Evolutionary conservation across 73 alveolate species (phyloP).

Genomic region (Tetrahymena elliotti): DNA sequence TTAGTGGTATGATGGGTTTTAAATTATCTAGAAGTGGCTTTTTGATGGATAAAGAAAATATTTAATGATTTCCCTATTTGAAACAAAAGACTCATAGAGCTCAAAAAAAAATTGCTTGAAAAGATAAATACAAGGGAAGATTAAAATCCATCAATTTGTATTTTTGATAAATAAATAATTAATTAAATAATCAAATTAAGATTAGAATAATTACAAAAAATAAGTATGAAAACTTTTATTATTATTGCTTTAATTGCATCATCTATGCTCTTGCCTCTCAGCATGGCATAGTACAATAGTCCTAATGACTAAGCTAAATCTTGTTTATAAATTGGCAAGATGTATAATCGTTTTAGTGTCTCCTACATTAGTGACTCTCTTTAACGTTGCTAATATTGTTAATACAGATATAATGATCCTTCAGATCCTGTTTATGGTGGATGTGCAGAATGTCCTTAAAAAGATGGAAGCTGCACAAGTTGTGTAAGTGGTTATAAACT

Average conservation of each 20-base stretch:
- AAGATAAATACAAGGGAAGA: neutral
- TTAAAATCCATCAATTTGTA: neutral
- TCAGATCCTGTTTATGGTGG: neutral
- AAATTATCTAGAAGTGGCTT: too few species aligned
- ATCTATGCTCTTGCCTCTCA: neutral
- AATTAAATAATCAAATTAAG: neutral
- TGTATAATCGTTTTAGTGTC: neutral
- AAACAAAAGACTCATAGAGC: too few species aligned
- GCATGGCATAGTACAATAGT: neutral
- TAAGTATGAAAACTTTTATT: neutral
- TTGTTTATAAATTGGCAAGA: neutral
- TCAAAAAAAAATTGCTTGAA: neutral
- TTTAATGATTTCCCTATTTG: too few species aligned
- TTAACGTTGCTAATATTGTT: neutral
- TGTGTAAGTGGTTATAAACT: neutral
- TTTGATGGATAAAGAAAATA: too few species aligned
- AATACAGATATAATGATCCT: neutral
- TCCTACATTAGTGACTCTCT: neutral
- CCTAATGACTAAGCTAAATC: neutral
- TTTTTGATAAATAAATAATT: neutral
- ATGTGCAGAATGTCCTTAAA: neutral
- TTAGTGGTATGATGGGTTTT: too few species aligned
- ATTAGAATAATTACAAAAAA: neutral
- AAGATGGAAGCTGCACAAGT: neutral
- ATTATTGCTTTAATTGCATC: neutral